phyloP scores from a whole-genome alignment of 345 rosid genomes.

The Isatis tinctoria region DNA sequence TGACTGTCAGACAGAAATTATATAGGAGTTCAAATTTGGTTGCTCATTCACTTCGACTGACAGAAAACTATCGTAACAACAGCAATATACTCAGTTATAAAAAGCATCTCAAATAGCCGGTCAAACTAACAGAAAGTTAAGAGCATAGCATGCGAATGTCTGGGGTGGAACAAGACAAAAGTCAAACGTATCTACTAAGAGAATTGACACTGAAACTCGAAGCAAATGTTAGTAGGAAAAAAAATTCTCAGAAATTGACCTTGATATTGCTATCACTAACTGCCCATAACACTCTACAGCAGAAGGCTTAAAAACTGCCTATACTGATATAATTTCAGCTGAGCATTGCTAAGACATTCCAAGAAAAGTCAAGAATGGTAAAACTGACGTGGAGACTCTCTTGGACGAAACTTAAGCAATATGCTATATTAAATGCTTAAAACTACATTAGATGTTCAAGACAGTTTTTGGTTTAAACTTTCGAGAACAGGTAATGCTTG shows the following conservation, averaged over 20 bases:
- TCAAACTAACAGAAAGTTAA: background rate
- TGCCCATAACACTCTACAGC: background rate
- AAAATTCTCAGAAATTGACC: background rate
- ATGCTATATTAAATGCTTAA: background rate
- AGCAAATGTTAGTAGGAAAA: background rate
- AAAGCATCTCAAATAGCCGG: background rate
- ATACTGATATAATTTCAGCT: background rate
- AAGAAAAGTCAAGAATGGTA: background rate
- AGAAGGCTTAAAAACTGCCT: background rate
- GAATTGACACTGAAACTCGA: background rate
- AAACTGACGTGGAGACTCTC: background rate
- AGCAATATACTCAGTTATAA: background rate
- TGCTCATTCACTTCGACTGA: background rate
- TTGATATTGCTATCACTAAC: too few species aligned
- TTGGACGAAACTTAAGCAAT: background rate
- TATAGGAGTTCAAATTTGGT: background rate
- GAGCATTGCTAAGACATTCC: background rate
- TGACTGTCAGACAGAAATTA: conserved; percentile 49
- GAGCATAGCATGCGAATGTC: background rate
- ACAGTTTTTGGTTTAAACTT: background rate
- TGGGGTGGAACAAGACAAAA: background rate
- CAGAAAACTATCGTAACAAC: background rate
- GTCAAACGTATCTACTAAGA: background rate
- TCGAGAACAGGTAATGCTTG: background rate
- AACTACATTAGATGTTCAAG: background rate